Evolutionary conservation across 345 rosid genomes (phyloP).

Genomic region (Tarenaya hassleriana): DNA sequence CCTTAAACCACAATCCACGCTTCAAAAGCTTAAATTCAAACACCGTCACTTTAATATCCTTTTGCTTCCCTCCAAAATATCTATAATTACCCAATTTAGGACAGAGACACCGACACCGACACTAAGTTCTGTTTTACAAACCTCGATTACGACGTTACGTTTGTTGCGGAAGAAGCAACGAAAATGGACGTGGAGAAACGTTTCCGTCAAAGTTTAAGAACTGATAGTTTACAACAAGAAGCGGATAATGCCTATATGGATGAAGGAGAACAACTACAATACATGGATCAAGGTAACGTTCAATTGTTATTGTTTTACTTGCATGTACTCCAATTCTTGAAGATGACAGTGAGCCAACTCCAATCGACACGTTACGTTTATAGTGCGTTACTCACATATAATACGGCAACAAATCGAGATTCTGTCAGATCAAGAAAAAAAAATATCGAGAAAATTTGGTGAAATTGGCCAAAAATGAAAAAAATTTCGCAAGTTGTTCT

Average conservation of each 20-base stretch:
- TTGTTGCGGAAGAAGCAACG: conserved; percentile 11
- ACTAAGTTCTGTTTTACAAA: background rate
- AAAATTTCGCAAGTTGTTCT: too few relatives aligned
- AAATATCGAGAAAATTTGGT: too few relatives aligned
- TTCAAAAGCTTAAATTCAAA: conserved; percentile 10
- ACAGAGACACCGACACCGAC: background rate
- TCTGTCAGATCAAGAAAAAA: too few relatives aligned
- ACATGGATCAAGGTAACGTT: too few relatives aligned
- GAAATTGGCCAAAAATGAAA: too few relatives aligned
- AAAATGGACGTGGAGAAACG: conserved; percentile 28
- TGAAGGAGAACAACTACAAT: conserved; percentile 17
- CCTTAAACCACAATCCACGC: conserved; percentile 12
- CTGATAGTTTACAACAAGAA: conserved; percentile 22
- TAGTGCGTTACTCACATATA: too few relatives aligned
- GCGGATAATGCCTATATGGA: conserved; percentile 22
- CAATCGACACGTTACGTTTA: too few relatives aligned
- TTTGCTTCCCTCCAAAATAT: conserved; percentile 2
- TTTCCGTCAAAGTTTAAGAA: conserved; percentile 25
- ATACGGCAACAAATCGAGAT: too few relatives aligned
- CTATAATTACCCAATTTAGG: background rate
- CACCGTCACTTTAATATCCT: conserved; percentile 14
- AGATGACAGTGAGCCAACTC: too few relatives aligned
- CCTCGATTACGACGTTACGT: background rate
- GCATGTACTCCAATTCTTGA: too few relatives aligned
- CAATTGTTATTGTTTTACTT: too few relatives aligned